Percentiles rank a stretch among this genome's conserved stretches.
Evolutionary conservation across 495 filamentous ascomycete species (phyloP).

Genomic region (Poronia punctata): DNA sequence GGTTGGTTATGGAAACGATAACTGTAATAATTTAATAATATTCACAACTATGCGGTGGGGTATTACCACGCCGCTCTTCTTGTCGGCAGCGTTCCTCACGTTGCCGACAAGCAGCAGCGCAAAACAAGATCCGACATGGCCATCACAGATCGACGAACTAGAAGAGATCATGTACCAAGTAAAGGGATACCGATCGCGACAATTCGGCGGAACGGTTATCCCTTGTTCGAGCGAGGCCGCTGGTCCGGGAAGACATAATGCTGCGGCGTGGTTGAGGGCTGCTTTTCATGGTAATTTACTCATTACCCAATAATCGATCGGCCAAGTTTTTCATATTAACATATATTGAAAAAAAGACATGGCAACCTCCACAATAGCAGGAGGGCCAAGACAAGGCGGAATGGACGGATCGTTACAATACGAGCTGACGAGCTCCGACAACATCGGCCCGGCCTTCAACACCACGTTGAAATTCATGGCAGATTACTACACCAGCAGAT

Average conservation of each 20-base stretch:
- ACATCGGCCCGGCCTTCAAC: slow-evolving; percentile 51
- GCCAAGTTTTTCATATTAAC: no score
- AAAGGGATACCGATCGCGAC: slow-evolving; percentile 42
- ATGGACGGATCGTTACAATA: slow-evolving; percentile 56
- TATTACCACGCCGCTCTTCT: slow-evolving; percentile 5
- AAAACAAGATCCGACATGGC: slow-evolving; percentile 51
- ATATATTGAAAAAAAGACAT: no score
- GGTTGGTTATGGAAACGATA: no score
- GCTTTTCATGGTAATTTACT: slow-evolving; percentile 62
- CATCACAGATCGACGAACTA: slow-evolving; percentile 51
- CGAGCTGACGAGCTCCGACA: slow-evolving; percentile 49
- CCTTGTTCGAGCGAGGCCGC: slow-evolving; percentile 51
- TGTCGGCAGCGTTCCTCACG: slow-evolving; percentile 12
- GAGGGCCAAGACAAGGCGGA: slow-evolving; percentile 39
- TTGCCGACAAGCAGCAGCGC: slow-evolving; percentile 9
- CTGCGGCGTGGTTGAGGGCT: slow-evolving; percentile 55
- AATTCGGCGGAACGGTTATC: slow-evolving; percentile 49
- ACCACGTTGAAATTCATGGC: slow-evolving; percentile 49
- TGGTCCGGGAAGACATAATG: slow-evolving; percentile 47
- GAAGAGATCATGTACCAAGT: slow-evolving; percentile 58
- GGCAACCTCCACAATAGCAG: slow-evolving; percentile 41
- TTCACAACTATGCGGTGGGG: slow-evolving; percentile 12
- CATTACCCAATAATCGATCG: no score
- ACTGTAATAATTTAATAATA: no score
- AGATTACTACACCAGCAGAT: slow-evolving; percentile 43